Evolutionary conservation across 148 eudicot species (phyloP), one percentile per base, ranked within the genome.

Genomic region (Talinum fruticosum): DNA sequence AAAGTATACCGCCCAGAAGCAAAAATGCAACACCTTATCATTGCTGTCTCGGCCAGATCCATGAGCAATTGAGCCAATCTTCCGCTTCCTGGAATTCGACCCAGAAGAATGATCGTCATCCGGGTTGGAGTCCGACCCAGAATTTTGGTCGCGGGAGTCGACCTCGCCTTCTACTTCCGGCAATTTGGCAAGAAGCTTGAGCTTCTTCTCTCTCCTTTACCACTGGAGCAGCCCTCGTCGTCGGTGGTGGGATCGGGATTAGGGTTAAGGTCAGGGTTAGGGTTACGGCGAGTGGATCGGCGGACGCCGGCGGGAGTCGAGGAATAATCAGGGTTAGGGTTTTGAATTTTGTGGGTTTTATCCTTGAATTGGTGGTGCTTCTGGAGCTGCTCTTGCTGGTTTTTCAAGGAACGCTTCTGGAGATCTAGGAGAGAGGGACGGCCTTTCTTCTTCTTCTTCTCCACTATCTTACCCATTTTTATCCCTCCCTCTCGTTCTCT

Each of bases 371-470:
- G 80, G 24, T 69, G 64, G 29, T 76, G n/a, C n/a, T n/a, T n/a
- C n/a, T n/a, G n/a, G n/a, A n/a, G 73, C 13, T 78, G 82, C 23
- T 78, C 72, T 82, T 80, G 77, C 71, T 85, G 87, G 19, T 77
- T 72, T 61, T 85, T 85, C 74, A 87, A 73, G 8, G 44, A 32
- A 10, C 87, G 87, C 61, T 87, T 87, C 61, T 87, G 89, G 45
- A 87, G 84, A 85, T 87, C 89, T 54, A 83, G 79, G 28, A 85
- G 89, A 78, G 89, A 87, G 10, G 89, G 89, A 3, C 86, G 84
- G 19, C 90, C 90, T 83, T 87, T 87, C 90, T 87, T 87, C 87
- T 85, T 87, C 86, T 78, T 84, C 83, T 47, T 79, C 85, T 75
- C 88, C 77, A 82, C 87, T 71, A 75, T 59, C 82, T 79, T 85